Conservation (phyloP, 139 green algal genomes). For the Haematococcus sp. region DNA sequence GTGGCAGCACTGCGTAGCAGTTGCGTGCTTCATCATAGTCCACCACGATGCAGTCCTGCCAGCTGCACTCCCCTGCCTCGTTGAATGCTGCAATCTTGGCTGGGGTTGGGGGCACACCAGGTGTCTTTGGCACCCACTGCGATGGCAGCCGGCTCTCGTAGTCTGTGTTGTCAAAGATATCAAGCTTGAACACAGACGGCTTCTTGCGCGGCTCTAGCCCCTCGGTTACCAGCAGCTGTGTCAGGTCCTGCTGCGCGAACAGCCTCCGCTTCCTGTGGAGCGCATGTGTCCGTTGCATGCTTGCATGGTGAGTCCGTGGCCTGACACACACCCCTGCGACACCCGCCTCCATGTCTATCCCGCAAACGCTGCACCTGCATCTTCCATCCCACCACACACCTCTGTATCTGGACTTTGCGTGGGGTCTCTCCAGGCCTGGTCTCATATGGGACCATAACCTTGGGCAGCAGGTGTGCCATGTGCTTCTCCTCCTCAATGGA, state of each 20-base stretch:
- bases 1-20: constrained; percentile 12
- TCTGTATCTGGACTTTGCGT: constrained; percentile 66
- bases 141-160: constrained; percentile 53
- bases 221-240: constrained; percentile 37
- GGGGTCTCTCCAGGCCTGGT: constrained; percentile 55
- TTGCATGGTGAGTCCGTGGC: neutral
- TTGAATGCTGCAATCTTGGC: constrained; percentile 6
- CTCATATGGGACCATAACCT: constrained; percentile 64
- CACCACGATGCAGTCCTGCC: constrained; percentile 10
- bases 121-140: constrained; percentile 60
- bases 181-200: constrained; percentile 31
- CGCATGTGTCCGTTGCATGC: neutral
- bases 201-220: constrained; percentile 18
- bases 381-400: constrained; percentile 15
- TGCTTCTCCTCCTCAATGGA: constrained; percentile 19
- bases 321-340: neutral
- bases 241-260: constrained; percentile 59
- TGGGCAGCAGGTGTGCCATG: constrained; percentile 51
- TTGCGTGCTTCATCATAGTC: constrained; percentile 17
- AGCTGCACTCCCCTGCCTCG: neutral
- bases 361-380: no score
- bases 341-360: no score
- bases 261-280: constrained; percentile 63
- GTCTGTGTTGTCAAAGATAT: constrained; percentile 71
- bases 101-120: constrained; percentile 21